phyloP scores from a whole-genome alignment of 176 grass and related monocot species.

The Alloteropsis semialata region DNA sequence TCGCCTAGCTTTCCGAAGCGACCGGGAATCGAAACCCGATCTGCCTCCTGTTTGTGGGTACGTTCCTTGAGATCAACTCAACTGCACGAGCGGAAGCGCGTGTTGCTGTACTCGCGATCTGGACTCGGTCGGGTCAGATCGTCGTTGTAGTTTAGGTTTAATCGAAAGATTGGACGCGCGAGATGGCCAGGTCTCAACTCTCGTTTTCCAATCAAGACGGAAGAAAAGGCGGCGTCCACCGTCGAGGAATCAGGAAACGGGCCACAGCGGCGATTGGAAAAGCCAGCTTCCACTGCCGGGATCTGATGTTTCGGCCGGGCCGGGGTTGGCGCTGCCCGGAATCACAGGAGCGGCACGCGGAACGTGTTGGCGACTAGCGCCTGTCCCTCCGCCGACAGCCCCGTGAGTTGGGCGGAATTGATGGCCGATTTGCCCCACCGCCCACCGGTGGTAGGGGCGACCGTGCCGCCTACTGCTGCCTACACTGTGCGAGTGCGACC shows the following conservation, averaged over 20 bases:
- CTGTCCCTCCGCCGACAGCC: conserved; percentile 30
- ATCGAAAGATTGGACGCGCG: background rate
- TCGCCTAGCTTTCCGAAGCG: conserved; percentile 12
- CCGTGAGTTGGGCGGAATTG: background rate
- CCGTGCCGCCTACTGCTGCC: background rate
- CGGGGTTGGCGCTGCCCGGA: background rate
- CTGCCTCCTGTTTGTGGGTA: background rate
- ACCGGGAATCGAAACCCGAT: conserved; percentile 10
- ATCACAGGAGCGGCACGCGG: conserved; percentile 30
- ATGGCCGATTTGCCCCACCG: background rate
- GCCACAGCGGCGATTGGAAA: background rate
- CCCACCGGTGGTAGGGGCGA: background rate
- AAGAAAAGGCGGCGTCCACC: background rate
- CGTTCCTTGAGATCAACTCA: conserved; percentile 26
- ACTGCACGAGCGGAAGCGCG: background rate
- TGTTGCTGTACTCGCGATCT: background rate
- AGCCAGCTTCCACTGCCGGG: background rate
- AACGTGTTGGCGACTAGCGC: conserved; percentile 17
- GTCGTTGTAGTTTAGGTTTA: background rate
- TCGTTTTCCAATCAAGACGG: background rate
- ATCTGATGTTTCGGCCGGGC: conserved; percentile 1
- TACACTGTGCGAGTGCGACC: background rate
- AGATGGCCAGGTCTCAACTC: background rate
- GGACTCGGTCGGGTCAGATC: background rate
- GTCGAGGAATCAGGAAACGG: background rate